Conservation (phyloP, 495 filamentous ascomycete species). For the Podospora fimiseda region DNA sequence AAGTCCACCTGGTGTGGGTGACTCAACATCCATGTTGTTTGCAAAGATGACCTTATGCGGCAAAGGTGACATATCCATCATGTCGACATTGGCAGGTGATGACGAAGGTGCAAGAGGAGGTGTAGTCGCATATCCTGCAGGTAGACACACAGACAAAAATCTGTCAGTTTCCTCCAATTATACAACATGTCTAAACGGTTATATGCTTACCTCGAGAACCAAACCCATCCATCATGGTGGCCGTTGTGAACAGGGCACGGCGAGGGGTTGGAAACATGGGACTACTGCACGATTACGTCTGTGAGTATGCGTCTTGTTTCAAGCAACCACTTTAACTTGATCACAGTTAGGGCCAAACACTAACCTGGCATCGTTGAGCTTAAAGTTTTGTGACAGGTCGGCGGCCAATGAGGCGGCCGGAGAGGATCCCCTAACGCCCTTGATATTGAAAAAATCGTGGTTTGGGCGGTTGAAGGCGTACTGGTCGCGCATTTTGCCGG, state of each 20-base stretch:
- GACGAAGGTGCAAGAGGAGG: slow-evolving; percentile 81
- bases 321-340: not conserved
- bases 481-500: slow-evolving; percentile 42
- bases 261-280: slow-evolving; percentile 88
- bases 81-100: slow-evolving; percentile 61
- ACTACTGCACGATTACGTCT: slow-evolving; percentile 43
- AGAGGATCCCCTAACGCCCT: slow-evolving; percentile 74
- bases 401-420: slow-evolving; percentile 84
- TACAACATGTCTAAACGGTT: slow-evolving; percentile 37
- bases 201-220: slow-evolving; percentile 63
- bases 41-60: slow-evolving; percentile 77
- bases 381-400: slow-evolving; percentile 94
- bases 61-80: slow-evolving; percentile 91
- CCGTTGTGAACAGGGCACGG: slow-evolving; percentile 81
- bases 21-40: slow-evolving; percentile 56
- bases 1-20: slow-evolving; percentile 55
- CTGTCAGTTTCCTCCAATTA: slow-evolving; percentile 19
- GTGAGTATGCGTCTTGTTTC: slow-evolving; percentile 20
- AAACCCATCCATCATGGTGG: slow-evolving; percentile 57
- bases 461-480: slow-evolving; percentile 43
- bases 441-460: slow-evolving; percentile 71
- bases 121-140: slow-evolving; percentile 68
- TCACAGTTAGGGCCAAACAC: slow-evolving; percentile 16
- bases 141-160: not conserved
- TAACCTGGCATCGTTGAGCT: slow-evolving; percentile 80